A percentile compares a stretch with the other conserved stretches of the same genome.
Conservation (phyloP, 805 yeast species). For the Zygoascus biomembranicola region DNA sequence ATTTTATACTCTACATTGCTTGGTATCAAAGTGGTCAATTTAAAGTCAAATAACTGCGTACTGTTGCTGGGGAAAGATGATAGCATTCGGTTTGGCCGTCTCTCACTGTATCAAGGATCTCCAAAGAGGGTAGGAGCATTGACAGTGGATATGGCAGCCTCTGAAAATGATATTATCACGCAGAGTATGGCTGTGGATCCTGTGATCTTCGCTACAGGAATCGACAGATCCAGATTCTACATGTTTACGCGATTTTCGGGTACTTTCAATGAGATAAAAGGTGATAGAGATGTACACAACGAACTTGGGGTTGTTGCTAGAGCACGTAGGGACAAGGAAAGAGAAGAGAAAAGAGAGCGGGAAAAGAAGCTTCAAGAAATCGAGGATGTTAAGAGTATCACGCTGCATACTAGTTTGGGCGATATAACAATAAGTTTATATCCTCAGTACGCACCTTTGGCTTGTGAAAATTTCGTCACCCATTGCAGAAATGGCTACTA, state of each 20-base stretch:
- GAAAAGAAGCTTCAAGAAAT: neutral
- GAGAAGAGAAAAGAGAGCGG: slow-evolving; percentile 34
- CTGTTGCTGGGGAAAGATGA: slow-evolving; percentile 27
- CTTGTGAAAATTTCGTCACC: slow-evolving; percentile 35
- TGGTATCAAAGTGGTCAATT: slow-evolving; percentile 28
- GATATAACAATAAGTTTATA: slow-evolving; percentile 34
- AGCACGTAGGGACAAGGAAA: neutral
- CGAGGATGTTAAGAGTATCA: slow-evolving; percentile 13
- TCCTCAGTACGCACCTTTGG: slow-evolving; percentile 32
- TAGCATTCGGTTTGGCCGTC: slow-evolving; percentile 20
- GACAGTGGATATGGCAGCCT: slow-evolving; percentile 27
- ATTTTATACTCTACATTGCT: slow-evolving; percentile 23
- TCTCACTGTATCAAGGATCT: slow-evolving; percentile 28
- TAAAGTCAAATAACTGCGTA: slow-evolving; percentile 20
- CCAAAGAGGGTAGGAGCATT: slow-evolving; percentile 19
- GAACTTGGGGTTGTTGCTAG: slow-evolving; percentile 8
- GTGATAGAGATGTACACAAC: slow-evolving; percentile 24
- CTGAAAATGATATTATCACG: slow-evolving; percentile 25
- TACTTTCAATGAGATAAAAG: slow-evolving; percentile 12
- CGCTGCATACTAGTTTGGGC: slow-evolving; percentile 35
- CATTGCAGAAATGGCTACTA: slow-evolving; percentile 34
- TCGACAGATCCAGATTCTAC: slow-evolving; percentile 21
- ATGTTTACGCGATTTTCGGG: slow-evolving; percentile 22
- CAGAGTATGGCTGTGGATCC: slow-evolving; percentile 25
- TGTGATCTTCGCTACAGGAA: slow-evolving; percentile 24